Conservation (phyloP, 192 early-diverging fungal genomes). For the Neocallimastix lanati region DNA sequence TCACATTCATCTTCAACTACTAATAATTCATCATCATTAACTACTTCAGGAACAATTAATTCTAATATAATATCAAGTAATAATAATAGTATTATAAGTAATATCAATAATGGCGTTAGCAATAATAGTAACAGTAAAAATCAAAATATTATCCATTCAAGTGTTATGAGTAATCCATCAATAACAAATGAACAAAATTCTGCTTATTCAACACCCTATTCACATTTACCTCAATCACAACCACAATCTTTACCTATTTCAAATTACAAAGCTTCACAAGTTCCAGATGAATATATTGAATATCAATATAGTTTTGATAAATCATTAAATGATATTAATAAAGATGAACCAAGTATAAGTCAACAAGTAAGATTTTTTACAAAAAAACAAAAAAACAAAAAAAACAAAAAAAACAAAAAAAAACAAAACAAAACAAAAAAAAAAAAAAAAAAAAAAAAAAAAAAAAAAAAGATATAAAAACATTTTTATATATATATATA, state of each 20-base stretch:
- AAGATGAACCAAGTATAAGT: not conserved
- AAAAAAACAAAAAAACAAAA: too few relatives aligned
- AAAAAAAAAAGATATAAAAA: too few relatives aligned
- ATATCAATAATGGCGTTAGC: too few relatives aligned
- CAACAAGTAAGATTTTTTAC: not conserved
- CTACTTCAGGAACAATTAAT: too few relatives aligned
- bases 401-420: too few relatives aligned
- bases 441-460: too few relatives aligned
- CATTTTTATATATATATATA: too few relatives aligned
- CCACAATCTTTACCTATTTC: not conserved
- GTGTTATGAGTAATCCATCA: not conserved
- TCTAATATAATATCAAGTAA: not conserved
- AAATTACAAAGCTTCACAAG: not conserved
- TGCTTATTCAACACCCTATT: not conserved
- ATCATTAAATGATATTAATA: not conserved
- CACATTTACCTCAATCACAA: not conserved
- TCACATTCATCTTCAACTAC: too few relatives aligned
- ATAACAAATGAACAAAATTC: not conserved
- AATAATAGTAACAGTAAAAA: not conserved
- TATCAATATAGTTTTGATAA: not conserved
- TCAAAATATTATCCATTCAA: not conserved
- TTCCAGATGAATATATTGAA: not conserved
- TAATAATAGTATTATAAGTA: not conserved
- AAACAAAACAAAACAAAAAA: too few relatives aligned
- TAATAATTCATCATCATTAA: too few relatives aligned